Percentiles rank a stretch among this genome's conserved stretches.
These are phyloP conservation scores for Trichoderma arundinaceum DNA, from an alignment of 2,329 filamentous ascomycete genomes.

Conservation along the genomic window DNA sequence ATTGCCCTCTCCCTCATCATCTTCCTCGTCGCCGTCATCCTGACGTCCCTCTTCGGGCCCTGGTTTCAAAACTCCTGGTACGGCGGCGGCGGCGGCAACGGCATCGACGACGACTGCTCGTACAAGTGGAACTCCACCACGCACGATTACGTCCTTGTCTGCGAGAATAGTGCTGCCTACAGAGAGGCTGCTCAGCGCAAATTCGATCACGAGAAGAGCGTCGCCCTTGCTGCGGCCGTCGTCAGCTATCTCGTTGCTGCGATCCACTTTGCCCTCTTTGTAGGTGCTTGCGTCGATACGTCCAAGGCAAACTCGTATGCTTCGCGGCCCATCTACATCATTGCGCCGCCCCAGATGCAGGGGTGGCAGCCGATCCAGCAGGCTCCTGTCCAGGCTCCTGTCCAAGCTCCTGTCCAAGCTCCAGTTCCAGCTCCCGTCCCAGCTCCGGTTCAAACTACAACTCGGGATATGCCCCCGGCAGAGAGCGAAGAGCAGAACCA, in stretches of 20 bases:
- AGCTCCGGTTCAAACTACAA: not conserved
- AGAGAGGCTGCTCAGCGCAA: not conserved
- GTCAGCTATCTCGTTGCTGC: conserved; percentile 23
- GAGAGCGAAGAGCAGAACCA: not conserved
- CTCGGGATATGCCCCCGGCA: not conserved
- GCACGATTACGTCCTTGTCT: not conserved
- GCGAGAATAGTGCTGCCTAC: not conserved
- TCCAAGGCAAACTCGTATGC: conserved; percentile 39
- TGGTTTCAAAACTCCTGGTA: conserved; percentile 24
- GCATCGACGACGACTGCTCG: not conserved
- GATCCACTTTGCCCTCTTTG: conserved; percentile 48
- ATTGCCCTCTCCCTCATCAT: conserved; percentile 51
- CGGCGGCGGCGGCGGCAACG: conserved; percentile 16
- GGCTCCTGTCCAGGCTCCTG: not conserved
- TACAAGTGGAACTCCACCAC: not conserved
- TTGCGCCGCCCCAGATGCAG: conserved; percentile 38
- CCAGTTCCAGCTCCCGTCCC: not conserved
- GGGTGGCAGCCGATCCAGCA: conserved; percentile 40
- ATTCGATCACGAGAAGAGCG: conserved; percentile 30
- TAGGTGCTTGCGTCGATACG: conserved; percentile 50
- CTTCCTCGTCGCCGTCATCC: conserved; percentile 44
- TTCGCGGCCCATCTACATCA: conserved; percentile 37
- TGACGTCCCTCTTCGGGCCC: conserved; percentile 39
- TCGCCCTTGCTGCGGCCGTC: conserved; percentile 35
- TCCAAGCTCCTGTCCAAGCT: not conserved